Conservation (phyloP, 2,329 filamentous ascomycete genomes). For the Exutisphaerella laricina region DNA sequence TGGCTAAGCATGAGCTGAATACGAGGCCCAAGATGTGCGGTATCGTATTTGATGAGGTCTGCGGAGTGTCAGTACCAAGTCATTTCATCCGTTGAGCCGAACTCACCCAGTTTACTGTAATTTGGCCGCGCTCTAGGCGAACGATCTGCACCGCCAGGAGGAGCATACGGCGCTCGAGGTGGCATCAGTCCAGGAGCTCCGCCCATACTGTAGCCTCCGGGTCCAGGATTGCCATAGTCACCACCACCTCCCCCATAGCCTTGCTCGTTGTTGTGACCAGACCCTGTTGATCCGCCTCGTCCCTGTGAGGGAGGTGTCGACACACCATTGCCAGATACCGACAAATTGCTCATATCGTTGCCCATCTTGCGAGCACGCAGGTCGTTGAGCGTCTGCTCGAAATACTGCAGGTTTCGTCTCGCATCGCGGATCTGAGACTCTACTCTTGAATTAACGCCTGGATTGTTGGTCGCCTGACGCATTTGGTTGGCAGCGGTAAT, state of each 20-base stretch:
- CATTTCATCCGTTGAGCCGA: background rate
- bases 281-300: constrained; percentile 44
- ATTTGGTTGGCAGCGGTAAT: constrained; percentile 92
- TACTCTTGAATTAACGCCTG: constrained; percentile 79
- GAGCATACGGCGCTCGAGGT: constrained; percentile 70
- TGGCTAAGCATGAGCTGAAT: constrained; percentile 99
- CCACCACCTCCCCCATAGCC: constrained; percentile 46
- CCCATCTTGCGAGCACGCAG: constrained; percentile 75
- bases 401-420: constrained; percentile 87
- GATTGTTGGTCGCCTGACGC: constrained; percentile 93
- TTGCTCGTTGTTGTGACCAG: constrained; percentile 40
- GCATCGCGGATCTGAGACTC: constrained; percentile 94
- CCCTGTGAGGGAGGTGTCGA: constrained; percentile 32
- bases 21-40: constrained; percentile 85
- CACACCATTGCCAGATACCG: constrained; percentile 47
- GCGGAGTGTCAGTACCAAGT: constrained; percentile 17
- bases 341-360: constrained; percentile 62
- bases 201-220: constrained; percentile 53
- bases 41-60: constrained; percentile 99
- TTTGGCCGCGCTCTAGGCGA: constrained; percentile 75
- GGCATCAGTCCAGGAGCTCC: constrained; percentile 72
- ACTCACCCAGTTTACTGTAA: constrained; percentile 89
- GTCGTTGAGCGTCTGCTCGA: constrained; percentile 86
- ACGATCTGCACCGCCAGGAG: constrained; percentile 61
- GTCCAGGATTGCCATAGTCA: constrained; percentile 56